Evolutionary conservation across 129 eudicot genomes (phyloP).

Genomic region (Kitagawia praeruptora): DNA sequence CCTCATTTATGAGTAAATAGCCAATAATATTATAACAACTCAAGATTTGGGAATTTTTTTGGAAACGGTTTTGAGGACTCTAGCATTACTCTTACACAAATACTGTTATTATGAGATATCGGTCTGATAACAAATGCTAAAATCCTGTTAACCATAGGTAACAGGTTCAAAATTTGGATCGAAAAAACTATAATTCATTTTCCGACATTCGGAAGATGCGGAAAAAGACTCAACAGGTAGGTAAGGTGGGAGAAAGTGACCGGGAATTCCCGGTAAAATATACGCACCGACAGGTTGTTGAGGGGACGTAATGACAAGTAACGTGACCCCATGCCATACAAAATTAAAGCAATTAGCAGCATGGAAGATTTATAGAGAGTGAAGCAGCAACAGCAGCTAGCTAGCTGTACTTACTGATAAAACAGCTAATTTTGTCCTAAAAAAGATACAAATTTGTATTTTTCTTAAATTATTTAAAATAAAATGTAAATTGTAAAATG

Average conservation of each 20-base stretch:
- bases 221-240: background rate
- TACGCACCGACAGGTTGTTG: conserved; percentile 37
- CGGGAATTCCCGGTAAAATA: conserved; percentile 35
- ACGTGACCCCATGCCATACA: background rate
- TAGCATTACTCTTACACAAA: no score
- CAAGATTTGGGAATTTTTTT: no score
- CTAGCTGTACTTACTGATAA: background rate
- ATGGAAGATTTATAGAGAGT: background rate
- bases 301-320: background rate
- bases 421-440: conserved; percentile 6
- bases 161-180: no score
- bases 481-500: no score
- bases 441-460: background rate
- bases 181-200: no score
- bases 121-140: no score
- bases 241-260: conserved; percentile 25
- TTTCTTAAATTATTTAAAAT: no score
- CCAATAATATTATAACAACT: no score
- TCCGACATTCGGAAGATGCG: background rate
- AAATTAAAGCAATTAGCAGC: background rate
- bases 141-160: no score
- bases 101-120: no score
- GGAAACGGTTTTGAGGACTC: no score
- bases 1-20: no score
- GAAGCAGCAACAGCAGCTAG: background rate